These are phyloP conservation scores for Yarrowia sp. DNA, from an alignment of 805 yeast genomes.

Conservation along the genomic window DNA sequence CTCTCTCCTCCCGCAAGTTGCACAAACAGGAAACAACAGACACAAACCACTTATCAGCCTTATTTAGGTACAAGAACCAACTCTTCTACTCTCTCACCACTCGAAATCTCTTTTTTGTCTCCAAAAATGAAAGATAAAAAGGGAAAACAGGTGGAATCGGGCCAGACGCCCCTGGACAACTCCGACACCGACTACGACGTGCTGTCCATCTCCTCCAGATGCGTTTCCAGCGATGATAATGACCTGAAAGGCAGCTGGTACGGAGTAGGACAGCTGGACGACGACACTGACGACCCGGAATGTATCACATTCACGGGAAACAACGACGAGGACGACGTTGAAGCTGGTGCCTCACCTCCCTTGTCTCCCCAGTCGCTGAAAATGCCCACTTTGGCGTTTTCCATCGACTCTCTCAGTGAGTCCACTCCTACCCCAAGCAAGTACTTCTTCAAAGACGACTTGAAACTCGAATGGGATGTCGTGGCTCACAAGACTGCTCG, in stretches of 20 bases:
- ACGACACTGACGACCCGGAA: constrained; percentile 34
- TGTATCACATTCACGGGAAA: neutral
- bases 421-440: constrained; percentile 32
- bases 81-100: neutral
- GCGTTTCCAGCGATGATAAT: constrained; percentile 27
- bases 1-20: too few relatives aligned
- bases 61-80: neutral
- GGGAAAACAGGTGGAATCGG: constrained; percentile 14
- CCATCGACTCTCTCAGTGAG: constrained; percentile 32
- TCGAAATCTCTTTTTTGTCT: neutral
- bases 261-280: constrained; percentile 29
- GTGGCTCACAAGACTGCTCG: constrained; percentile 5
- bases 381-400: constrained; percentile 31
- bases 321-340: neutral
- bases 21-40: neutral
- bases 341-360: constrained; percentile 10
- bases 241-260: constrained; percentile 25
- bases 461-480: constrained; percentile 27
- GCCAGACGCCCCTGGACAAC: constrained; percentile 15
- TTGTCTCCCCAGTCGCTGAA: constrained; percentile 26
- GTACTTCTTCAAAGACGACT: constrained; percentile 37
- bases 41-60: constrained; percentile 14
- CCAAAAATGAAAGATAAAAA: constrained; percentile 19
- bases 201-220: constrained; percentile 30
- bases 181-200: constrained; percentile 37